Conservation (phyloP, 139 green algal species). For the Limnomonas spitsbergensis region DNA sequence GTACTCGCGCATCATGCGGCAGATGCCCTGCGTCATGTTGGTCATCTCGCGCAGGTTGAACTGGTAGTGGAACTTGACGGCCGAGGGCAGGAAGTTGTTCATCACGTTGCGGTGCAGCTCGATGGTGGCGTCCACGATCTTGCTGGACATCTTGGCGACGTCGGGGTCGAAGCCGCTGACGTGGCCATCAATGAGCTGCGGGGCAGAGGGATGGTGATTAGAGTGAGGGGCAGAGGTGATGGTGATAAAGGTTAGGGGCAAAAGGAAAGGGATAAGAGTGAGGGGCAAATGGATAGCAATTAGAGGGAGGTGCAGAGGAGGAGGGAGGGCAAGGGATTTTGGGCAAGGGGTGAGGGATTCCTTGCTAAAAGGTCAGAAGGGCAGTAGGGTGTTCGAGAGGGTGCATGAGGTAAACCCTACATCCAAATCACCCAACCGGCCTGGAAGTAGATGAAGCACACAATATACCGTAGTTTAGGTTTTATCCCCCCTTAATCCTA, state of each 20-base stretch:
- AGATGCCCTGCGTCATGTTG: constrained; percentile 80
- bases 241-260: background rate
- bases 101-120: constrained; percentile 81
- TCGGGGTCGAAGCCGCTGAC: constrained; percentile 65
- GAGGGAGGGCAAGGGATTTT: too few relatives aligned
- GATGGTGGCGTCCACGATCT: constrained; percentile 82
- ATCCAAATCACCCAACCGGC: too few relatives aligned
- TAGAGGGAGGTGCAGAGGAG: too few relatives aligned
- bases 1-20: constrained; percentile 72
- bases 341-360: too few relatives aligned
- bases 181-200: constrained; percentile 61
- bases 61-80: constrained; percentile 88
- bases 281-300: background rate
- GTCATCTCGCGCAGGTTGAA: constrained; percentile 88
- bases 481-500: too few relatives aligned
- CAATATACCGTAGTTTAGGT: too few relatives aligned
- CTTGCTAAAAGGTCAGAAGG: too few relatives aligned
- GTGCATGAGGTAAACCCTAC: too few relatives aligned
- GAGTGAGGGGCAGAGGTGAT: constrained; percentile 33
- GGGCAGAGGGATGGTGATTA: too few relatives aligned
- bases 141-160: constrained; percentile 56
- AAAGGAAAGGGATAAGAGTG: too few relatives aligned
- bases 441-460: too few relatives aligned
- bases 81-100: constrained; percentile 83
- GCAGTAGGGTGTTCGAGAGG: too few relatives aligned